Base-by-base conservation (phyloP, 1,139 yeast species). In the Pichia sp. region DNA sequence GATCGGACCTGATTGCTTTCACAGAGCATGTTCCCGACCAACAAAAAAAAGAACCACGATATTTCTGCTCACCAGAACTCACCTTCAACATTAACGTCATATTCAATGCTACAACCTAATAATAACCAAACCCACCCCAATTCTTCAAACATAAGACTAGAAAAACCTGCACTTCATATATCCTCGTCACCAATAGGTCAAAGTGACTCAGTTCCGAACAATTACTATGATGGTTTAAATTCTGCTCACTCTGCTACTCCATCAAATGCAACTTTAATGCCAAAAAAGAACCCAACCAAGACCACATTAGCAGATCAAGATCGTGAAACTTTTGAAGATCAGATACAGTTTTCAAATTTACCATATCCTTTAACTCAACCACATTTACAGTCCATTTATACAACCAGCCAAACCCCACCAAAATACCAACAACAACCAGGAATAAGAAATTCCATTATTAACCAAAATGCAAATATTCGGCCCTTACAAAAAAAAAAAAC, bases 401-500 rank as follows among this genome's bases (percentile, higher is more conserved):
- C 44, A 16, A 6, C 27, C 5, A 13, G 42, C 19, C 42, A 39
- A 22, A 39, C 42, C 14, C 42, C 42, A 14, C 29, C n/a, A 22
- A 41, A 27, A 16, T 41, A 41, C 27, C 27, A 18, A 18, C 31
- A 29, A n/a, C 42, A 36, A 27, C 27, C n/a, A 18, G 29, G 41
- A 36, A 38, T 42, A 36, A 36, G 42, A 22, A 29, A 34, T 13
- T 16, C 39, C 6, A 18, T 14, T 28, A 1, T 16, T 10, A 18
- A 7, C 16, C 46, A 43, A 28, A 41, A 14, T 55, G 56, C 18
- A 14, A 44, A 27, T 51, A 4, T n/a, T 16, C 45, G 45, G 11
- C 30, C 57, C 9, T 28, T 55, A 11, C 55, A 50, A 38, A 56
- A 7, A 18, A 43, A 33, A 4, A 30, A 28, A 27, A 31, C 5